These are phyloP conservation scores for Alternaria arborescens DNA, from an alignment of 2,329 filamentous ascomycete genomes.

Conservation along the genomic window DNA sequence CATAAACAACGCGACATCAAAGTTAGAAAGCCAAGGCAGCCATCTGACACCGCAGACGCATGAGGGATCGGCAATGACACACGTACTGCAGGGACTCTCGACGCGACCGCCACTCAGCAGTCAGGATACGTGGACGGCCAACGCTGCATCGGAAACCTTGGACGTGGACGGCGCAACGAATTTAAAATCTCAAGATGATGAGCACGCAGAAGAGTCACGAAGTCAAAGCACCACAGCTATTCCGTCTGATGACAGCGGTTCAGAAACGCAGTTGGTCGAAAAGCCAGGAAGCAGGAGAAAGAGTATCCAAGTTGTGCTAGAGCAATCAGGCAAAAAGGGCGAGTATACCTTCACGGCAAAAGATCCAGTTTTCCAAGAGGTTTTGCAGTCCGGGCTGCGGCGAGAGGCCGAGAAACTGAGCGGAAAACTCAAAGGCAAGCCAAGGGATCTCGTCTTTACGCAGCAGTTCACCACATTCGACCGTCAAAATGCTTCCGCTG, in stretches of 20 bases:
- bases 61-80: constrained; percentile 34
- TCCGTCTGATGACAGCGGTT: constrained; percentile 34
- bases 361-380: constrained; percentile 59
- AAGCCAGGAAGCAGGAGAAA: constrained; percentile 37
- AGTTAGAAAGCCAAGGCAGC: constrained; percentile 12
- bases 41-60: constrained; percentile 25
- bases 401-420: constrained; percentile 49
- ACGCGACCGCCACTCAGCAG: constrained; percentile 23
- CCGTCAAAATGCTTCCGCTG: constrained; percentile 70
- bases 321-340: constrained; percentile 57
- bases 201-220: constrained; percentile 46
- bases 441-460: constrained; percentile 73
- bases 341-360: constrained; percentile 60
- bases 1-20: constrained; percentile 8
- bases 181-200: constrained; percentile 48
- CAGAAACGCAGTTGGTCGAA: constrained; percentile 18
- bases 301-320: constrained; percentile 58
- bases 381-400: constrained; percentile 55
- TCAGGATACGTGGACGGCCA: constrained; percentile 42
- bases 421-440: constrained; percentile 50
- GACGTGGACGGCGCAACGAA: constrained; percentile 55
- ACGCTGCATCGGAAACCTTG: constrained; percentile 32
- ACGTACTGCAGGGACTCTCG: constrained; percentile 43
- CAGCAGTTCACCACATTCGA: constrained; percentile 78
- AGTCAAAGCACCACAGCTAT: constrained; percentile 37